Evolutionary conservation across 495 filamentous ascomycete genomes (phyloP).

Genomic region (Massariosphaeria phaeospora): DNA sequence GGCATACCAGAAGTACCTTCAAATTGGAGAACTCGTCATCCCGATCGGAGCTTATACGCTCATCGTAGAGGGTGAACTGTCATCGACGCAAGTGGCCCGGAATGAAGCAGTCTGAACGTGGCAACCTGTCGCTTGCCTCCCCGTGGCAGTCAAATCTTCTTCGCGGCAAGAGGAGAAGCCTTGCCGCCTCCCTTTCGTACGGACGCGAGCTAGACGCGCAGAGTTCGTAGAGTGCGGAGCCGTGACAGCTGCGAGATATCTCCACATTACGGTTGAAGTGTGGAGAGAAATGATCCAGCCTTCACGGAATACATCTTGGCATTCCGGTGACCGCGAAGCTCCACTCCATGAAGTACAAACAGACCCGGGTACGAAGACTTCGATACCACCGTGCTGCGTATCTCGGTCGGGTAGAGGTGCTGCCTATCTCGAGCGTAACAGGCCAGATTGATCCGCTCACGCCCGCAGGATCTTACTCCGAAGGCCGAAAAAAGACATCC

Average conservation of each 20-base stretch:
- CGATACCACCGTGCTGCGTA: too few relatives aligned
- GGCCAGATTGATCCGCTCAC: conserved; percentile 6
- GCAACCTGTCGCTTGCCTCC: conserved; percentile 8
- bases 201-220: conserved; percentile 7
- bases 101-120: conserved; percentile 5
- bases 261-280: neutral
- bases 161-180: neutral
- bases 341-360: too few relatives aligned
- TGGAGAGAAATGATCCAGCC: neutral
- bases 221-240: conserved; percentile 2
- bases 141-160: conserved; percentile 7
- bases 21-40: too few relatives aligned
- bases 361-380: too few relatives aligned
- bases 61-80: neutral
- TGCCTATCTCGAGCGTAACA: conserved; percentile 8
- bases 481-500: conserved; percentile 5
- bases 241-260: conserved; percentile 16
- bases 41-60: too few relatives aligned
- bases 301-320: too few relatives aligned
- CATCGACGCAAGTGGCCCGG: too few relatives aligned
- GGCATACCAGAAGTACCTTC: too few relatives aligned
- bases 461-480: conserved; percentile 18
- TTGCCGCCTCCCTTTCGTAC: neutral
- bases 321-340: too few relatives aligned
- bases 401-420: neutral